Base-by-base conservation (phyloP, 2,329 filamentous ascomycete species). In the Apiospora sp. region DNA sequence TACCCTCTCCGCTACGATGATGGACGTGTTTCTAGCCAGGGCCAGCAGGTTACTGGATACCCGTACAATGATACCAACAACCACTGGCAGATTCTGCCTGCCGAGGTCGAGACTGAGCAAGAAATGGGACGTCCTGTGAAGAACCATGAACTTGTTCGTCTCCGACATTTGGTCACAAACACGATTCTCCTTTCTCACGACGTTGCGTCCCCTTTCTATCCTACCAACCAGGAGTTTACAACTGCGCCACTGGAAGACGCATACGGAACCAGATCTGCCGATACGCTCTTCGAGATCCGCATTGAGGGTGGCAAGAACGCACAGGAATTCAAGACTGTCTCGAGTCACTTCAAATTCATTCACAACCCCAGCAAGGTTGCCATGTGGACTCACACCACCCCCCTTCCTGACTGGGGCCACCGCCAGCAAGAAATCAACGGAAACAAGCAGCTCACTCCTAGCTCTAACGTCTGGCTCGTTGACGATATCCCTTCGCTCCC, bases 41-140 rank as follows among this genome's bases (percentile, higher is more conserved):
- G 96, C 73, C 96, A 99, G 85, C 96, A 99, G 84, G 95, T 99
- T 48, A 99, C 96, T 30, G 96, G 96, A 70, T 99, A 99, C 81
- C 96, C 96, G 2, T 96, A 94, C 87, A 98, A 98, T 76, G 96
- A 99, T 81, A 98, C 96, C 80, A 99, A 99, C 89, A 99, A 99
- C 86, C 91, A 97, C 80, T 99, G 96, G 96, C 92, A 98, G 83
- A 92, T 99, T 76, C 84, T 98, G 48, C 96, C 96, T 12, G 82
- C 88, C 8, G 86, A 87, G 71, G 89, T 88, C 7, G 86, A 87
- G 71, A 89, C 92, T 72, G 86, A 89, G 73, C 83, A 90, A 73
- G 85, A 88, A 71, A 76, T 87, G 46, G 92, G 90, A 41, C 90
- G 90, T 74, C 87, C 86, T 24, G 93, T 99, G 75, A 92, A 90